These are phyloP conservation scores for Blastomyces emzantsi DNA, from an alignment of 2,329 filamentous ascomycete species.

Conservation along the genomic window DNA sequence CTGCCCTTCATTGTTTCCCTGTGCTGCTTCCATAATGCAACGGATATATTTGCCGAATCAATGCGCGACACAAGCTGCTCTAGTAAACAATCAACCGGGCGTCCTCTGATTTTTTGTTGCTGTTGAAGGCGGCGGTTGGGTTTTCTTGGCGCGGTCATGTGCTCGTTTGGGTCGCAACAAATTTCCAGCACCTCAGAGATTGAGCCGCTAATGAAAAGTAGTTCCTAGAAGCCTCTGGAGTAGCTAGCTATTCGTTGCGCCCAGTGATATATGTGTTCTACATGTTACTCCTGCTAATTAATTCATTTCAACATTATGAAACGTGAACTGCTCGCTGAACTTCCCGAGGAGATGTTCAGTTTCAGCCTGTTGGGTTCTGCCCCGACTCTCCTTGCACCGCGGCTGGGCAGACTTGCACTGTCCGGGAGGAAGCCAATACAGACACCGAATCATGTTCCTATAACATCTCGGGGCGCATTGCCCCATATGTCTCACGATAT, in stretches of 20 bases:
- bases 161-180: background rate
- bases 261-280: background rate
- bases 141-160: slow-evolving; percentile 3
- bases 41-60: background rate
- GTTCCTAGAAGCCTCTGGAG: background rate
- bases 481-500: slow-evolving; percentile 88
- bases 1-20: background rate
- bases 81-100: background rate
- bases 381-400: slow-evolving; percentile 40
- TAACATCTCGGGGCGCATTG: slow-evolving; percentile 73
- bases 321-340: slow-evolving; percentile 18
- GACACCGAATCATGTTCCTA: slow-evolving; percentile 73
- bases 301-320: slow-evolving; percentile 21
- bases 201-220: background rate
- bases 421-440: slow-evolving; percentile 56
- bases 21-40: background rate
- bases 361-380: slow-evolving; percentile 31
- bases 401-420: slow-evolving; percentile 59
- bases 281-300: background rate
- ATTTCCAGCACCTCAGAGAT: background rate
- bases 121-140: too few relatives aligned
- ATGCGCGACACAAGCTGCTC: background rate
- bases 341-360: slow-evolving; percentile 28
- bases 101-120: too few relatives aligned
- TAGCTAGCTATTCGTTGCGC: background rate